Evolutionary conservation across 139 green algal species (phyloP).

Genomic region (Mychonastes homosphaera): DNA sequence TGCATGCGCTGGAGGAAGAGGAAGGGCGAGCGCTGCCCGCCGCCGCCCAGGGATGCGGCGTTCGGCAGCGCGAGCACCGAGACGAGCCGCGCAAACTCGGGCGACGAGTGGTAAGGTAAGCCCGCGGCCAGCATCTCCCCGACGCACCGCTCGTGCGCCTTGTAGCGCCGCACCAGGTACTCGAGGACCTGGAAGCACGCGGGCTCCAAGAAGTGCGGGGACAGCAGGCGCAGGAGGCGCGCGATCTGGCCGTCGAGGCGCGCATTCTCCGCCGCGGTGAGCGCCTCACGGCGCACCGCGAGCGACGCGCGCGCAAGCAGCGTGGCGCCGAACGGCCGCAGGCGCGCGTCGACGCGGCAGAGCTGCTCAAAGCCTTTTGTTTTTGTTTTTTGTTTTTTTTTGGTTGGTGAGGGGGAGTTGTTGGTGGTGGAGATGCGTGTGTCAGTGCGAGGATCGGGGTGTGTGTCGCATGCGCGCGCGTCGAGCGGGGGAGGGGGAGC

Average conservation of each 20-base stretch:
- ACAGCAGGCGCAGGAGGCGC: slow-evolving; percentile 59
- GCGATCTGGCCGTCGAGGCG: slow-evolving; percentile 42
- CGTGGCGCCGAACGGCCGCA: slow-evolving; percentile 43
- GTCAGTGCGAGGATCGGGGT: no score
- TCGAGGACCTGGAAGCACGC: slow-evolving; percentile 69
- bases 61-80: slow-evolving; percentile 50
- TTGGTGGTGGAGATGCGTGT: no score
- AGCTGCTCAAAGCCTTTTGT: slow-evolving; percentile 80
- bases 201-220: slow-evolving; percentile 57
- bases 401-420: no score
- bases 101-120: slow-evolving; percentile 80
- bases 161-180: slow-evolving; percentile 76
- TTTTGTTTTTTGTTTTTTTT: no score
- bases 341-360: slow-evolving; percentile 44
- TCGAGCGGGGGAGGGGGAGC: no score
- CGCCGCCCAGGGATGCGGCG: no score
- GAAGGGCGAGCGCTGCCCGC: slow-evolving; percentile 38
- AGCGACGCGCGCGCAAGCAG: slow-evolving; percentile 55
- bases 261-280: slow-evolving; percentile 38
- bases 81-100: slow-evolving; percentile 82
- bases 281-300: slow-evolving; percentile 43
- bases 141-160: slow-evolving; percentile 74
- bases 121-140: slow-evolving; percentile 49
- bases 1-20: slow-evolving; percentile 59
- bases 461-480: no score